Evolutionary conservation across 2,329 filamentous ascomycete genomes (phyloP), one percentile per base, ranked within the genome.

Genomic region (Gnomoniopsis sp.): DNA sequence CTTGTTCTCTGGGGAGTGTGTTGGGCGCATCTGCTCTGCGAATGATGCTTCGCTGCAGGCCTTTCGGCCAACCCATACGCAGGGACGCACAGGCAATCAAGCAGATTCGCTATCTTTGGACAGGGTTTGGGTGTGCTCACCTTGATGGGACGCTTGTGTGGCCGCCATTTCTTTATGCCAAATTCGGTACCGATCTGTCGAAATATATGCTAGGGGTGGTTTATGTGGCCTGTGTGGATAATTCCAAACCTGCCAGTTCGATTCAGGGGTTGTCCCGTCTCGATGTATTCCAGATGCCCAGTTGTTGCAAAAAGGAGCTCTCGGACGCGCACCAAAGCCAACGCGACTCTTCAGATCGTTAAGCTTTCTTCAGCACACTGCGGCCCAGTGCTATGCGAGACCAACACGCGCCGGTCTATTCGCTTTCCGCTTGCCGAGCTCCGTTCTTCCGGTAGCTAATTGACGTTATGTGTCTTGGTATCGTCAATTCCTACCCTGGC

Each of bases 81-180:
- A 30, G 26, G 26, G 26, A 30, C 23, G 15, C 49, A 34, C 50
- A 51, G 23, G 21, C 36, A 44, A 19, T 38, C 48, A 44, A 33
- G 49, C 44, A 49, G 53, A 53, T 61, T 41, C 6, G 49, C 51
- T 59, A 38, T 58, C 10, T n/a, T 34, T 8, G 44, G 33, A 52
- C 48, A 53, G 56, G 59, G 56, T 49, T 51, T 52, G 33, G 17
- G 26, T 38, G 22, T 59, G 49, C 59, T 59, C 51, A 61, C 59
- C 59, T 61, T 46, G 53, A n/a, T 41, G 30, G 22, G 52, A 49
- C 49, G 56, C 56, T 61, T 61, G 59, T 47, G 55, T 58, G 53
- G 55, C 51, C 53, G 59, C 59, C 59, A 61, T 61, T 41, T 49
- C 43, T 44, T 48, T 41, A 30, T 30, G 33, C 44, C 34, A 55